Evolutionary conservation across 176 grass and related monocot genomes (phyloP), one percentile per base, ranked within the genome.

Genomic region (Musa beccarii): DNA sequence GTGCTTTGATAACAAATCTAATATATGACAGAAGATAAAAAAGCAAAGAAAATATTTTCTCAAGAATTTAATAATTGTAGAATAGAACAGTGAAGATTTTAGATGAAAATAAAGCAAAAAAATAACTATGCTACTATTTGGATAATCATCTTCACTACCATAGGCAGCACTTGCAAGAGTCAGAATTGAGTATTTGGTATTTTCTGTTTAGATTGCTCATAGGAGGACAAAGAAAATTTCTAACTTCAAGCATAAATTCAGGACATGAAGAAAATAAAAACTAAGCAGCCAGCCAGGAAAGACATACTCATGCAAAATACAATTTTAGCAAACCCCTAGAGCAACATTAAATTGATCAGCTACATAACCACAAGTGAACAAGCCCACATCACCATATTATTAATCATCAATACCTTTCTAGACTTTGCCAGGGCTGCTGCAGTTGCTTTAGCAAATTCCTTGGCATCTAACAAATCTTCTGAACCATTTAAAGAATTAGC

Each of bases 391-490:
- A 16, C 34, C 34, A 43, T 43, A 29, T 29, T 29, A 29, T 29
- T 29, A 29, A 29, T 2, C 28, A 29, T 29, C 28, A 29, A 7
- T n/a, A 77, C 75, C 75, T 66, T 77, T 77, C 20, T 77, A 49
- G 49, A 65, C 57, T 77, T 77, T 49, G 75, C 75, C 4, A 65
- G 49, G 21, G 57, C 49, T 16, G 43, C 75, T 10, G 49, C 49
- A 77, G 75, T 77, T 77, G 75, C 75, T 66, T 59, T 34, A 22
- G 61, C 75, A 52, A 65, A 12, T 77, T 64, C 75, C 49, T 98
- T 98, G 15, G 86, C 82, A 80, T 86, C 94, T 85, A 75, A 20
- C 49, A 80, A 10, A 51, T 82, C 79, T 68, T 89, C 90, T 86
- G 79, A 86, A 59, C 77, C 14, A 67, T 71, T 56, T 57, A 26